A percentile compares a stretch with the other conserved stretches of the same genome.
These are phyloP conservation scores for Jatropha curcas DNA, from an alignment of 345 rosid genomes.

Conservation along the genomic window DNA sequence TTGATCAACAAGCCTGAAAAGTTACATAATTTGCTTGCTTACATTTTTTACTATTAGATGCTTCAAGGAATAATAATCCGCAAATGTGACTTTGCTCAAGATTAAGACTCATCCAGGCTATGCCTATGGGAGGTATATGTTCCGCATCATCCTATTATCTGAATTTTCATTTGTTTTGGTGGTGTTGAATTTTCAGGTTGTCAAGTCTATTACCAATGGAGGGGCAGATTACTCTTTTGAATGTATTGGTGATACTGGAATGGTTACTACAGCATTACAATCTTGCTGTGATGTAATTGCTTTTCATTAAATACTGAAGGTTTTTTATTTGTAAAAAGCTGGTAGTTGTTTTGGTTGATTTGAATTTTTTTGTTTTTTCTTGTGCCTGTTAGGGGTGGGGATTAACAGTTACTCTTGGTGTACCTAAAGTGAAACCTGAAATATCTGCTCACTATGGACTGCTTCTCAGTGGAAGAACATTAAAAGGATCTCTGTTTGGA, in stretches of 20 bases:
- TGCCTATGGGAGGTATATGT: neutral
- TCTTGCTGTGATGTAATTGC: constrained; percentile 77
- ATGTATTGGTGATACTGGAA: constrained; percentile 75
- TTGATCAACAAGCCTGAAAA: neutral
- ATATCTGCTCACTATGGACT: constrained; percentile 76
- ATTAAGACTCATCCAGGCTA: neutral
- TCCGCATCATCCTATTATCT: neutral
- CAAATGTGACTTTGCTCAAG: neutral
- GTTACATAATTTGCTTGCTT: neutral
- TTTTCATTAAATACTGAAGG: neutral
- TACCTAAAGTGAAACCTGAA: constrained; percentile 78
- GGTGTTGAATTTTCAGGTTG: constrained; percentile 49
- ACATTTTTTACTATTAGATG: neutral
- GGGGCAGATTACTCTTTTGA: constrained; percentile 92
- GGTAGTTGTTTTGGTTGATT: constrained; percentile 3
- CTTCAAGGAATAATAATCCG: neutral
- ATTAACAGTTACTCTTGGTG: constrained; percentile 81
- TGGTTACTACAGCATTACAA: constrained; percentile 74
- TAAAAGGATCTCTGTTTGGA: constrained; percentile 83
- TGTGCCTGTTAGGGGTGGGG: constrained; percentile 77
- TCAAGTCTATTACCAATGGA: constrained; percentile 71
- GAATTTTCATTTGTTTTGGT: neutral
- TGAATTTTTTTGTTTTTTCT: neutral
- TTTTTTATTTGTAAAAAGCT: constrained; percentile 2
- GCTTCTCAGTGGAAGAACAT: constrained; percentile 66